Evolutionary conservation across 2,329 filamentous ascomycete genomes (phyloP), one percentile per base, ranked within the genome.

Genomic region (Aspergillus sp.): DNA sequence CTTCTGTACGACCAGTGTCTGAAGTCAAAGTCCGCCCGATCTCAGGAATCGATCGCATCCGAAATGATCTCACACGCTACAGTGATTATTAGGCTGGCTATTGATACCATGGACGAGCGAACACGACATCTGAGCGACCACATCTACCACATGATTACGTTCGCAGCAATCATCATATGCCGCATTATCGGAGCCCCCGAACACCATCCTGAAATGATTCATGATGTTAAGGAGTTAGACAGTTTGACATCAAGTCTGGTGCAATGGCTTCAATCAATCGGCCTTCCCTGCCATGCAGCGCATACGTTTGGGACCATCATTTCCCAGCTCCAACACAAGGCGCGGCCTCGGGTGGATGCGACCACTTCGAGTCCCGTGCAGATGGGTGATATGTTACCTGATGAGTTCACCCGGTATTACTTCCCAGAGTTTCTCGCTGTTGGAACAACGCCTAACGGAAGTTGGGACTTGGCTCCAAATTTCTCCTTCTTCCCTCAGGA

Each of bases 91-190:
- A 70, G 72, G 15, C 59, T 78, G 3, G 76, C 76, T 2, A 78
- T 80, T 61, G 73, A 77, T 12, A 78, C 76, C 3, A 67, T 74
- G 1, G 77, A 80, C 47, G 74, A 79, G 21, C 72, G 76, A 2
- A 79, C 77, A 1, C 70, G 71, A 14, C 77, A 80, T 61, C 62
- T 80, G 4, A 79, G 72, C 3, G 77, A 80, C 55, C 78, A 80
- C 50, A 77, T 79, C 19, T 80, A 79, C 57, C 77, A 80, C 57
- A 77, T 80, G 68, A 76, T 79, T 48, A 77, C 76, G 5, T 80
- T 79, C 53, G 73, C 78, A 0, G 77, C 67, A 2, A 65, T 70
- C 27, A 55, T 64, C 2, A 61, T 70, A 15, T 70, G 67, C 19
- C 71, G 76, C 27, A 52, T 79, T 2, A 60, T 79, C 3, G 70